Percentiles rank a stretch among this genome's conserved stretches.
phyloP scores from a whole-genome alignment of 495 filamentous ascomycete species.

The Penicillium taxi region DNA sequence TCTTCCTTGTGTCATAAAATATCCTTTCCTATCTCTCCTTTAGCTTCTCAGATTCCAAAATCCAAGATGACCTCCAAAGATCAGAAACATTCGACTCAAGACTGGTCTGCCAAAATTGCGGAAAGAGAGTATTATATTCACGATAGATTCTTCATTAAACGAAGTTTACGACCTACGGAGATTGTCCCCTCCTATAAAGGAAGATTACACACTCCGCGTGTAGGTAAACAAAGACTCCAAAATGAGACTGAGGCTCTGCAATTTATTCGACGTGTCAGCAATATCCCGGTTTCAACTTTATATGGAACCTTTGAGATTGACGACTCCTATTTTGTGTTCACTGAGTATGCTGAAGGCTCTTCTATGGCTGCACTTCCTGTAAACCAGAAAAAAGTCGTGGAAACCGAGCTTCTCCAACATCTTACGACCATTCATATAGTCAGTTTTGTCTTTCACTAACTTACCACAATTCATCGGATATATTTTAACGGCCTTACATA shows the following conservation, averaged over 20 bases:
- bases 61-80: no score
- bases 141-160: conserved; percentile 11
- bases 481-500: no score
- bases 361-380: conserved; percentile 4
- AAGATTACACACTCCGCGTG: conserved; percentile 4
- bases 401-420: conserved; percentile 2
- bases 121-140: conserved; percentile 11
- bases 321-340: conserved; percentile 5
- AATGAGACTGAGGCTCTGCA: conserved; percentile 10
- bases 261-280: conserved; percentile 4
- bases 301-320: conserved; percentile 12
- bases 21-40: no score
- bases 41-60: no score
- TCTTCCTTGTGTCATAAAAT: no score
- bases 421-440: conserved; percentile 4
- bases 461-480: no score
- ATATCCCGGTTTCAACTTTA: conserved; percentile 10
- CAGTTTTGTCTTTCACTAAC: no score
- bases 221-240: conserved; percentile 12
- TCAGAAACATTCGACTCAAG: no score
- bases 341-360: conserved; percentile 7
- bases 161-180: conserved; percentile 9
- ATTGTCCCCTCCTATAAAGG: conserved; percentile 6
- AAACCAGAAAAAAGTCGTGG: conserved; percentile 7
- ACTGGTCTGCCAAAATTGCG: conserved; percentile 4